phyloP scores from a whole-genome alignment of 768 basidiomycete species.

The Gloeophyllum trabeum region DNA sequence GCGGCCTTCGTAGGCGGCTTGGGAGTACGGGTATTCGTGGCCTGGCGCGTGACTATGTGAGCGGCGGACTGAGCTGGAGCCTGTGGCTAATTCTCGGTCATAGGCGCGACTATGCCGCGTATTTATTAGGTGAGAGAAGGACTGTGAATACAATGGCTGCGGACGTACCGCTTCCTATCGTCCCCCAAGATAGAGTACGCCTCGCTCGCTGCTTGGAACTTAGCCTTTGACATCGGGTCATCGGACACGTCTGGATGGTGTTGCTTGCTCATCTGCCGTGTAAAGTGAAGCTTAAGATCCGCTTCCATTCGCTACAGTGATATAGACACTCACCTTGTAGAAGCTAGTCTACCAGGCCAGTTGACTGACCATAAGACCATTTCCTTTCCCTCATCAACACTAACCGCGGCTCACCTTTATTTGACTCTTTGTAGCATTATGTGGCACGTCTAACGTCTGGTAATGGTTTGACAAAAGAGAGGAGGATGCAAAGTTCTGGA shows the following conservation, averaged over 20 bases:
- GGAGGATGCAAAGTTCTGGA: too few species aligned
- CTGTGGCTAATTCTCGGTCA: slow-evolving; percentile 13
- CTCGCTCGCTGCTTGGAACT: slow-evolving; percentile 34
- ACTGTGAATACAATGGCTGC: background rate
- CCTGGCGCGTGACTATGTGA: slow-evolving; percentile 1
- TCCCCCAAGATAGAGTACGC: slow-evolving; percentile 34
- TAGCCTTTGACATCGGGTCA: slow-evolving; percentile 25
- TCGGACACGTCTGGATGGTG: slow-evolving; percentile 33
- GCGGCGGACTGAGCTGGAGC: slow-evolving; percentile 1
- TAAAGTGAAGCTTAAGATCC: background rate
- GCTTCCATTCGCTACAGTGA: slow-evolving; percentile 4
- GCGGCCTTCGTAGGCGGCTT: slow-evolving; percentile 16
- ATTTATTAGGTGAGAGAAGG: background rate
- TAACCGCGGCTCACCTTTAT: slow-evolving; percentile 19
- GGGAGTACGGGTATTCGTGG: slow-evolving; percentile 5
- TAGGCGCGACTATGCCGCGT: slow-evolving; percentile 18
- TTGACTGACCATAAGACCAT: background rate
- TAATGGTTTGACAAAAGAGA: too few species aligned
- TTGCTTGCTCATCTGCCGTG: slow-evolving; percentile 33
- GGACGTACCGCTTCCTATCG: slow-evolving; percentile 29
- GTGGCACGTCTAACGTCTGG: slow-evolving; percentile 21
- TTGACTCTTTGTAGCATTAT: slow-evolving; percentile 20
- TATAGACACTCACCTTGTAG: slow-evolving; percentile 20
- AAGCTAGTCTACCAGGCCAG: slow-evolving; percentile 20
- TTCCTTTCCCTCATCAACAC: background rate